Base-by-base conservation (phyloP, 805 yeast genomes). In the Candida insectorum region DNA sequence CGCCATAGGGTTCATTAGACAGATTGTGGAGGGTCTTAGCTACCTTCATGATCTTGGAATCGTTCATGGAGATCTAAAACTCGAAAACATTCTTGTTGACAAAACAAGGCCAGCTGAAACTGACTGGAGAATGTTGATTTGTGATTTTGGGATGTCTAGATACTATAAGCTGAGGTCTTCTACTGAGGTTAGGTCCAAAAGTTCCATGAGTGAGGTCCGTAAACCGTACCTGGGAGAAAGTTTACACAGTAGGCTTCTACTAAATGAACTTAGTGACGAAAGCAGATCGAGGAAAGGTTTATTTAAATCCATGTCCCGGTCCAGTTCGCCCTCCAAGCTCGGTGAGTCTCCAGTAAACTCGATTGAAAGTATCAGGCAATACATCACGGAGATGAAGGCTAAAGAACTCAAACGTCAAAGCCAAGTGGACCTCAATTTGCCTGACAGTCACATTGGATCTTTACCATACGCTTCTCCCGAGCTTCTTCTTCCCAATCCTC, bases 381-480 rank as follows among this genome's bases (percentile, higher is more conserved):
- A 40, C 24, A 24, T 43, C 7, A 30, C 22, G 13, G 47, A 43
- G n/a, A 30, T 43, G 28, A 43, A 43, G 24, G 34, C 38, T 6
- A 40, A 40, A 27, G 47, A 43, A 27, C 26, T 43, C 16, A 34
- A 43, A 26, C 22, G 47, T 12, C 47, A 43, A 36, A 40, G 44
- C 26, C 44, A 43, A 16, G 52, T 58, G 14, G 69, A 66, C 32
- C 52, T 69, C 7, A 64, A 63, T 20, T 52, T 71, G 21, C 85
- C 85, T 1, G 83, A 79, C 51, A 62, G 77, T 15, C 82, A 81
- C 45, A 84, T 86, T 30, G 97, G 97, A 0, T 88, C 96, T 1
- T 65, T 89, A 20, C 96, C 97, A 0, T 89, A 87, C 54, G 95
- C 96, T 0, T 76, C 95, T 0, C 97, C 97, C 0, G 96, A 89